Evolutionary conservation across 2,329 filamentous ascomycete genomes (phyloP).

Genomic region (Colletotrichum salicis): DNA sequence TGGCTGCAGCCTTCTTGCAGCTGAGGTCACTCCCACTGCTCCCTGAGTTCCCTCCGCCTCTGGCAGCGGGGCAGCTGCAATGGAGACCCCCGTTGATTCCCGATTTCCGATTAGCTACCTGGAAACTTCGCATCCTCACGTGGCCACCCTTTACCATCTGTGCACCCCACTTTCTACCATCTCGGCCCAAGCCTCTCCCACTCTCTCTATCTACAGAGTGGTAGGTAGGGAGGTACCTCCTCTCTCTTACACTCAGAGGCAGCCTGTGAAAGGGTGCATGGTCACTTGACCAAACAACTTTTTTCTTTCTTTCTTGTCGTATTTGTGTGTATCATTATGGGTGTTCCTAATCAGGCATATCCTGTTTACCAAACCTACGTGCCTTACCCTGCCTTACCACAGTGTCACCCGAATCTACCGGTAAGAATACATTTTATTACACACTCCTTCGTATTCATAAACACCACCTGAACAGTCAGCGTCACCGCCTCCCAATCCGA

Average conservation of each 20-base stretch:
- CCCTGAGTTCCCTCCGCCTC: conserved; percentile 25
- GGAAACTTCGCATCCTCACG: conserved; percentile 35
- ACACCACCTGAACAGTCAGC: neutral
- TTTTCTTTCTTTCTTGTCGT: neutral
- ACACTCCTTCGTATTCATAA: conserved; percentile 3
- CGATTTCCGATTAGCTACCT: conserved; percentile 37
- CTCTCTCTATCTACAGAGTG: neutral
- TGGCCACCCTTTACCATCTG: conserved; percentile 34
- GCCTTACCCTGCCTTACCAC: neutral
- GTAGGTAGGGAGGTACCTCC: too few species aligned
- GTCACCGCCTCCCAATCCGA: neutral
- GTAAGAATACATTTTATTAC: neutral
- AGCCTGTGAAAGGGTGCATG: conserved; percentile 30
- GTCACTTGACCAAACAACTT: conserved; percentile 29
- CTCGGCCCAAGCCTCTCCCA: conserved; percentile 24
- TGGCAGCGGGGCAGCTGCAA: conserved; percentile 32
- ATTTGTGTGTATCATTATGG: neutral
- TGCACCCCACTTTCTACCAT: conserved; percentile 28
- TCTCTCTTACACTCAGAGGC: conserved; percentile 2
- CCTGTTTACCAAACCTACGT: too few species aligned
- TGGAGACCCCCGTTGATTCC: conserved; percentile 28
- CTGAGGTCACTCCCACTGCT: conserved; percentile 29
- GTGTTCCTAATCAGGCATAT: too few species aligned
- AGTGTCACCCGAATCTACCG: conserved; percentile 11
- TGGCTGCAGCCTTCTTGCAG: conserved; percentile 37